Base-by-base conservation (phyloP, 2,329 filamentous ascomycete genomes). In the Dactylonectria macrodidyma region DNA sequence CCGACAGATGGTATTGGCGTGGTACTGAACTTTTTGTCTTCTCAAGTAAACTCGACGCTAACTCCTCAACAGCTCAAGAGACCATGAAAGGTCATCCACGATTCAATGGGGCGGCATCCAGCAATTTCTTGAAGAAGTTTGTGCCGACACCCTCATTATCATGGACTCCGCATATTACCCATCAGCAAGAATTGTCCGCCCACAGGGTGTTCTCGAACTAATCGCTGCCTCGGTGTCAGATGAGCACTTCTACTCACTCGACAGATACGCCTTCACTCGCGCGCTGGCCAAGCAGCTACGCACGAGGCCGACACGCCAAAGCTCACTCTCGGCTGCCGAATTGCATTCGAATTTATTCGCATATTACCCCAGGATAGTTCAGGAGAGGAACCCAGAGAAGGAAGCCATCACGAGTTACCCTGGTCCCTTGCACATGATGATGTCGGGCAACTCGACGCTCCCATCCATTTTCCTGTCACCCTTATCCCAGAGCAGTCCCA, bases 161-260 rank as follows among this genome's bases (percentile, higher is more conserved):
- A 88, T 90, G 86, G 88, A 90, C 76, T 84, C 87, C 6, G 85
- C 86, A 0, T 90, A 88, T 73, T 89, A 87, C 59, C 87, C 87
- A 1, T 86, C 86, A 9, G 84, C 85, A 2, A 85, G 83, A 68
- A 84, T 87, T 74, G 80, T 84, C 34, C 85, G 87, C 6, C 84
- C 86, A 59, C 83, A 83, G 57, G 88, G 88, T 3, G 85, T 89
- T 9, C 76, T 90, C 58, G 88, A 90, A 73, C 76, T 90, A 14
- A 82, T 90, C 52, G 87, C 88, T 5, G 87, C 88, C 1, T 86
- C 86, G 3, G 82, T 85, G 2, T 86, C 86, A 6, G 86, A 88
- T 64, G 85, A 88, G 24, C 85, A 88, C 66, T 81, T 82, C 50
- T 76, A 80, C 22, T 76, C 81, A 22, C 79, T 89, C 3, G 85